A percentile compares a stretch with the other conserved stretches of the same genome.
These are phyloP conservation scores for Yamadazyma taylorii DNA, from an alignment of 1,139 yeast genomes.

Conservation along the genomic window DNA sequence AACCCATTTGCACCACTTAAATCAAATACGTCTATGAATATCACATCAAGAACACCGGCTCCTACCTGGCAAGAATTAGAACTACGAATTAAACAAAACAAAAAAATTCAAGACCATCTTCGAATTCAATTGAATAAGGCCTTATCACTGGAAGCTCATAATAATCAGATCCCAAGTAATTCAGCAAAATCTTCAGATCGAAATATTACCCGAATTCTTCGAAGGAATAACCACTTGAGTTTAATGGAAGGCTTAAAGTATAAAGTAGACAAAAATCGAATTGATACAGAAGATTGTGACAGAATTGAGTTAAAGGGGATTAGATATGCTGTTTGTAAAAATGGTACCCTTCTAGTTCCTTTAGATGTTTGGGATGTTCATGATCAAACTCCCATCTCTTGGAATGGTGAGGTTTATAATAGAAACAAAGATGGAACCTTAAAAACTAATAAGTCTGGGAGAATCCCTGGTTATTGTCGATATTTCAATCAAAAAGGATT, in stretches of 20 bases:
- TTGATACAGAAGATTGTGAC: conserved; percentile 37
- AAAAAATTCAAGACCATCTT: too few relatives aligned
- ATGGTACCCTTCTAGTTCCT: conserved; percentile 35
- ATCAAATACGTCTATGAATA: too few relatives aligned
- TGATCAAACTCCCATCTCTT: conserved; percentile 17
- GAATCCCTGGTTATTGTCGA: conserved; percentile 31
- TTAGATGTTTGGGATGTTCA: conserved; percentile 21
- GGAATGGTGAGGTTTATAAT: conserved; percentile 32
- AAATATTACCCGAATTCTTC: too few relatives aligned
- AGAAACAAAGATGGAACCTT: conserved; percentile 31
- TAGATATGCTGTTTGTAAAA: conserved; percentile 32
- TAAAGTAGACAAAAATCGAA: conserved; percentile 20
- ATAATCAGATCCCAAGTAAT: too few relatives aligned
- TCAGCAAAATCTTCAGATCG: too few relatives aligned
- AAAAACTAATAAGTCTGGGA: conserved; percentile 8
- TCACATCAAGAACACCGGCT: too few relatives aligned
- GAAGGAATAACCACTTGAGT: not conserved
- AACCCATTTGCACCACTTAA: too few relatives aligned
- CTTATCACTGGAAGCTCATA: too few relatives aligned
- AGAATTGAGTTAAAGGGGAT: conserved; percentile 34
- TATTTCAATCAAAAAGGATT: conserved; percentile 44
- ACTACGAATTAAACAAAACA: conserved; percentile 10
- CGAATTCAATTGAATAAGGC: too few relatives aligned
- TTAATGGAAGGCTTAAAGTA: not conserved
- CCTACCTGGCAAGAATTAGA: conserved; percentile 14